Percentiles rank a stretch among this genome's conserved stretches.
Conservation (phyloP, 164 flowering plant species). For the grape (Vitis vinifera) region ASM3070453v1 NC_081808.1:20590501-20591000, state of each 20-base stretch:
- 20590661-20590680: constrained; percentile 97
- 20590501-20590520: too few relatives aligned
- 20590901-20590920: neutral
- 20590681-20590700: neutral
- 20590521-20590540: too few relatives aligned
- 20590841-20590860: constrained; percentile 78
- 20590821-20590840: constrained; percentile 79
- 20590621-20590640: constrained; percentile 88
- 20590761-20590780: neutral
- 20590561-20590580: constrained; percentile 7
- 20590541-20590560: neutral
- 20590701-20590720: constrained; percentile 2
- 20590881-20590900: neutral
- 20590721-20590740: too few relatives aligned
- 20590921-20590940: neutral
- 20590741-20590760: too few relatives aligned
- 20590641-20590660: constrained; percentile 92
- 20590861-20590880: constrained; percentile 61
- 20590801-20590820: constrained; percentile 61
- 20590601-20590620: constrained; percentile 89
- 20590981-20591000: too few relatives aligned
- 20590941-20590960: too few relatives aligned
- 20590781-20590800: constrained; percentile 64
- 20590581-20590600: constrained; percentile 82
- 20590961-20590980: too few relatives aligned